These are phyloP conservation scores for Phaeosphaeria sp. DNA, from an alignment of 2,329 filamentous ascomycete species.

Conservation along the genomic window DNA sequence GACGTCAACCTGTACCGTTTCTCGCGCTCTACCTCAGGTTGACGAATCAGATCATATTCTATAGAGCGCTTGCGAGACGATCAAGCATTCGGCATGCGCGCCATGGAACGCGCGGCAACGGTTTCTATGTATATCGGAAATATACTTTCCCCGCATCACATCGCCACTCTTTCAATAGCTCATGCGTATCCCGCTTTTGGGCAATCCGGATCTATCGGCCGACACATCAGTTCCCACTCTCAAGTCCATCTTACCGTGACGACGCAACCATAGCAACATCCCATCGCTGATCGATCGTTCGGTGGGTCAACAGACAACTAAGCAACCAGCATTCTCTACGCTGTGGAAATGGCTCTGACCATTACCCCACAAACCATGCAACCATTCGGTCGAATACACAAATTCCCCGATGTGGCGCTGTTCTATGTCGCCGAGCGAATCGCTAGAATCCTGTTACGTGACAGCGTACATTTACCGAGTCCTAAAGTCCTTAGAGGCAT, in stretches of 20 bases:
- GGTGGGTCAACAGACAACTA: neutral
- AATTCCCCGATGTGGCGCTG: neutral
- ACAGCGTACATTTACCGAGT: conserved; percentile 5
- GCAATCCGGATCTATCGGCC: neutral
- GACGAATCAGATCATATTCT: neutral
- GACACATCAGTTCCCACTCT: neutral
- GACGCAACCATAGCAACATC: neutral
- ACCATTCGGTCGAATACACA: conserved; percentile 1
- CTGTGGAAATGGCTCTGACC: conserved; percentile 5
- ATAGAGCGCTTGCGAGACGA: neutral
- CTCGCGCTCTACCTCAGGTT: neutral
- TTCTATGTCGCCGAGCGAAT: conserved; percentile 12
- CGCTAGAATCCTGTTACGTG: conserved; percentile 23
- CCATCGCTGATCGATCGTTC: neutral
- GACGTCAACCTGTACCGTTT: neutral
- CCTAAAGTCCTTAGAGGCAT: conserved; percentile 4
- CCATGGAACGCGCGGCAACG: conserved; percentile 17
- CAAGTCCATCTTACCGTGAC: neutral
- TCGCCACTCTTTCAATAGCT: conserved; percentile 10
- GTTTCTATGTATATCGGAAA: conserved; percentile 5
- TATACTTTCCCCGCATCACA: neutral
- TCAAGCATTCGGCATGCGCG: neutral
- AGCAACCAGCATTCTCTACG: neutral
- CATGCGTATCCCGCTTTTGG: neutral
- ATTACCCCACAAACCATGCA: conserved; percentile 9